These are phyloP conservation scores for Ehretia macrophylla DNA, from an alignment of 257 asterid species.

Conservation along the genomic window DNA sequence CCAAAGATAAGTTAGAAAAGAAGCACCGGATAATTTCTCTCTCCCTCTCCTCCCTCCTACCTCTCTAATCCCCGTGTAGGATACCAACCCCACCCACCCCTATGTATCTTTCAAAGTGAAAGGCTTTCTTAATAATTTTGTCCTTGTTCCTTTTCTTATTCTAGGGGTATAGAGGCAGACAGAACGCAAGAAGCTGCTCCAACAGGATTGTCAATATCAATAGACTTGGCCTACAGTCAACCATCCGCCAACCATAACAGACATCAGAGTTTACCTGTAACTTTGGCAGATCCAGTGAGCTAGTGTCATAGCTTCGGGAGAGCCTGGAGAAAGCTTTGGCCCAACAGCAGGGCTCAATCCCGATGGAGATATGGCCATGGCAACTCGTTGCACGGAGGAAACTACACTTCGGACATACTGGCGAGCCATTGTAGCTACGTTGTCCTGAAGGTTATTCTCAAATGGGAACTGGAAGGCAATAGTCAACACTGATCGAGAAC, in stretches of 20 bases:
- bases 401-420: slow-evolving; percentile 89
- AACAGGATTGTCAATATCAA: no score
- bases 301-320: slow-evolving; percentile 89
- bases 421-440: slow-evolving; percentile 82
- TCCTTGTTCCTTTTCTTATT: no score
- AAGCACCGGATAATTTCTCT: no score
- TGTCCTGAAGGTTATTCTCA: slow-evolving; percentile 79
- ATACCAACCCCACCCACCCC: no score
- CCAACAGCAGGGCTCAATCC: slow-evolving; percentile 51
- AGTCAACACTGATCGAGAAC: slow-evolving; percentile 69
- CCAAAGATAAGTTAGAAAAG: not conserved
- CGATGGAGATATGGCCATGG: slow-evolving; percentile 86
- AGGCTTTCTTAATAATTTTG: no score
- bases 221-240: no score
- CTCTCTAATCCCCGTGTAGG: no score
- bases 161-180: no score
- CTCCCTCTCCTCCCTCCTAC: no score
- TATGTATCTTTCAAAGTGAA: no score
- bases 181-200: no score
- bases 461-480: slow-evolving; percentile 96
- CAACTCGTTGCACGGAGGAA: slow-evolving; percentile 91
- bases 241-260: no score
- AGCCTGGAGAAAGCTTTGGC: slow-evolving; percentile 60
- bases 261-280: slow-evolving; percentile 44
- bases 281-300: slow-evolving; percentile 98